A percentile compares a stretch with the other conserved stretches of the same genome.
Conservation (phyloP, 129 eudicot genomes). For the Cynara cardunculus region DNA sequence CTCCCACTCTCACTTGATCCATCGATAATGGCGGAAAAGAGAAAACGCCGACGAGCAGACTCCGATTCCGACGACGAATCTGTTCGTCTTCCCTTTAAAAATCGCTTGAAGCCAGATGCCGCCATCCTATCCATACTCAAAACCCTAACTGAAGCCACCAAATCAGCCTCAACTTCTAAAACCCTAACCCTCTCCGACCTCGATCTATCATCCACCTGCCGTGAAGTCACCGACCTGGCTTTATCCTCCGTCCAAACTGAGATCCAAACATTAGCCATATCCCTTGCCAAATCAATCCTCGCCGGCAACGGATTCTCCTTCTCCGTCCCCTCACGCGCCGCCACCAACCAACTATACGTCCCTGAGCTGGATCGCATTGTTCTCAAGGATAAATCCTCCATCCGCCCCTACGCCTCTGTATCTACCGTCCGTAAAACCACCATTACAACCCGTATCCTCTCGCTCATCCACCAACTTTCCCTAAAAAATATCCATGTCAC, state of each 20-base stretch:
- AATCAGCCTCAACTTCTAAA: conserved; percentile 48
- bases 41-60: conserved; percentile 61
- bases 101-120: conserved; percentile 69
- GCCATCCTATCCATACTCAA: conserved; percentile 55
- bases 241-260: conserved; percentile 63
- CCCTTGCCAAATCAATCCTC: conserved; percentile 68
- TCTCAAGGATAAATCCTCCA: conserved; percentile 63
- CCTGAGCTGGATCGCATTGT: conserved; percentile 96
- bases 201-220: conserved; percentile 69
- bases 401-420: conserved; percentile 66
- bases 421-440: conserved; percentile 88
- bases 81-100: conserved; percentile 47
- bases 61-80: conserved; percentile 50
- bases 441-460: conserved; percentile 67
- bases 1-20: neutral
- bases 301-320: conserved; percentile 82
- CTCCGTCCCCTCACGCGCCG: conserved; percentile 87
- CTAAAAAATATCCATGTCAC: conserved; percentile 76
- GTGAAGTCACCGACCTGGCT: conserved; percentile 80
- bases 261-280: conserved; percentile 54
- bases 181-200: conserved; percentile 69
- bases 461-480: conserved; percentile 70
- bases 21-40: conserved; percentile 53
- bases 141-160: conserved; percentile 40
- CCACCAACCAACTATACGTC: conserved; percentile 86